phyloP scores from a whole-genome alignment of 2,329 filamentous ascomycete species.

The Gnomoniopsis sp. region DNA sequence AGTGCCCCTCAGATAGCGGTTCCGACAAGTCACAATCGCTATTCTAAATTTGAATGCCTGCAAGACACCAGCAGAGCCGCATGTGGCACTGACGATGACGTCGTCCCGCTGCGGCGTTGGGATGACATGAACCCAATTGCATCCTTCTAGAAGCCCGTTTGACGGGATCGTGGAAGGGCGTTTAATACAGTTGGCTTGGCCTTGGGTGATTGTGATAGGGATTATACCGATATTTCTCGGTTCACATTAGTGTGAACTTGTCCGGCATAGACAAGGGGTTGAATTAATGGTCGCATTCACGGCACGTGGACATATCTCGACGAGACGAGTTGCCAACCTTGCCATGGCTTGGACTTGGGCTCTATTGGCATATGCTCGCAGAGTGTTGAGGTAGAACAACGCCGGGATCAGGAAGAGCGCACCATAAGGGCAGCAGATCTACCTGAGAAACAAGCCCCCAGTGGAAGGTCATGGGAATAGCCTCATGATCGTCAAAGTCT shows the following conservation, averaged over 20 bases:
- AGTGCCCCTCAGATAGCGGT: constrained; percentile 1
- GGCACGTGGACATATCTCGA: too few species aligned
- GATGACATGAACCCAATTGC: background rate
- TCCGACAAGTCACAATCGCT: constrained; percentile 5
- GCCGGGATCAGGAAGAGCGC: too few species aligned
- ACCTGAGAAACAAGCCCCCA: background rate
- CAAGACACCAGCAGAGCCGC: constrained; percentile 5
- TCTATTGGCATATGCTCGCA: too few species aligned
- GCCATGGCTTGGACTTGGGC: too few species aligned
- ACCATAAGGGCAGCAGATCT: too few species aligned
- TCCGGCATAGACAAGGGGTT: too few species aligned
- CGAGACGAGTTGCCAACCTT: too few species aligned
- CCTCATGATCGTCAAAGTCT: background rate
- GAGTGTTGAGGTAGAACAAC: too few species aligned
- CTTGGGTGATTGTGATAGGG: background rate
- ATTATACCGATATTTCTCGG: too few species aligned
- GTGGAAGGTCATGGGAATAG: background rate
- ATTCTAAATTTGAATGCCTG: background rate
- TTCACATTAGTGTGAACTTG: too few species aligned
- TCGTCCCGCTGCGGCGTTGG: background rate
- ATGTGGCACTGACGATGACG: constrained; percentile 10
- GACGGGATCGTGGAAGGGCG: background rate
- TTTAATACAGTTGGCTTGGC: background rate
- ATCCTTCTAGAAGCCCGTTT: background rate
- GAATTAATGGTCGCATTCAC: too few species aligned